phyloP scores from a whole-genome alignment of 768 basidiomycete genomes.

The Dentipellis sp. region DNA sequence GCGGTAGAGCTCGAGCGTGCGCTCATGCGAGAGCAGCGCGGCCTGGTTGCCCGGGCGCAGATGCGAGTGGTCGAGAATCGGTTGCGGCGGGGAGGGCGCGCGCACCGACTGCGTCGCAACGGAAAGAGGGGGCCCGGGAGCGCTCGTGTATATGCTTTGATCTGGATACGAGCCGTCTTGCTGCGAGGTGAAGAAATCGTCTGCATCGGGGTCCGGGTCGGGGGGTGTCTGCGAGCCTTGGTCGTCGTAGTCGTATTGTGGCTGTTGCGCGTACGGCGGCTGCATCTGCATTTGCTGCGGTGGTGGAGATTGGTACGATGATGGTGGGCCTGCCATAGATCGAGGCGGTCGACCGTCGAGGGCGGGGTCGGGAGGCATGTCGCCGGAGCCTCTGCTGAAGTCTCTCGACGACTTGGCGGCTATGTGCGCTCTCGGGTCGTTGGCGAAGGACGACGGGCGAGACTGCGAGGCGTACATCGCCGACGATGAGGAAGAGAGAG shows the following conservation, averaged over 20 bases:
- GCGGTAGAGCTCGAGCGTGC: constrained; percentile 94
- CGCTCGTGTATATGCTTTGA: constrained; percentile 1
- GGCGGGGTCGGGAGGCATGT: not conserved
- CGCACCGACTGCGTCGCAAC: constrained; percentile 48
- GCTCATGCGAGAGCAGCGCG: constrained; percentile 87
- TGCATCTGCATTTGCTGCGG: constrained; percentile 3
- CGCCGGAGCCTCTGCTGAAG: not conserved
- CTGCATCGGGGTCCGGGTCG: constrained; percentile 5
- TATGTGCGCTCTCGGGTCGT: not conserved
- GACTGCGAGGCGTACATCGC: not conserved
- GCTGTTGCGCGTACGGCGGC: constrained; percentile 6
- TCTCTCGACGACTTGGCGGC: not conserved
- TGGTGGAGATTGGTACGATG: not conserved
- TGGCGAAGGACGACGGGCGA: not conserved
- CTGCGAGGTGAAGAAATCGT: constrained; percentile 7
- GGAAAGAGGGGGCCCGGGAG: constrained; percentile 20
- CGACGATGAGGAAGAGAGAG: not conserved
- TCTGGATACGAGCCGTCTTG: constrained; percentile 7
- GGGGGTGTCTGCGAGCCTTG: constrained; percentile 8
- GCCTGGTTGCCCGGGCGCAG: constrained; percentile 89
- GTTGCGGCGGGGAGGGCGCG: constrained; percentile 59
- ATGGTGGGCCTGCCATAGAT: not conserved
- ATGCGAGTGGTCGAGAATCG: constrained; percentile 86
- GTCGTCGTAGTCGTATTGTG: constrained; percentile 3
- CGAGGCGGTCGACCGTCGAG: not conserved